Evolutionary conservation across 306 rosid species (phyloP).

Genomic region (Bauhinia variegata): DNA sequence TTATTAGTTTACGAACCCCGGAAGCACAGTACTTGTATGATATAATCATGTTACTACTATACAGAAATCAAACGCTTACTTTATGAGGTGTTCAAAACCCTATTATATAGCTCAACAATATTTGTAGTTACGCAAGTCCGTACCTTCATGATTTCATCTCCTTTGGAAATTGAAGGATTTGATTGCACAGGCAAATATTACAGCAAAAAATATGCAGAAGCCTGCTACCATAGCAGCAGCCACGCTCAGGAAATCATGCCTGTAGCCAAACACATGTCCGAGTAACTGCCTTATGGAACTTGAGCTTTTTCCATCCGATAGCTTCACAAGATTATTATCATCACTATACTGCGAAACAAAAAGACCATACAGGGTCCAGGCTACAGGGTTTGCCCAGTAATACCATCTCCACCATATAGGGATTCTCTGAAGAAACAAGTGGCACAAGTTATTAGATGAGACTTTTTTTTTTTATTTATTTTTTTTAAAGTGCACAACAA

Average conservation of each 20-base stretch:
- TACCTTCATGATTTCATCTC: constrained; percentile 69
- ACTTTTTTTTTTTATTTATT: too few species aligned
- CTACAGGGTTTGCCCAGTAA: constrained; percentile 96
- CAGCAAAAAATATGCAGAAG: constrained; percentile 81
- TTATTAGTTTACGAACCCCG: constrained; percentile 46
- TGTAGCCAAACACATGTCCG: constrained; percentile 68
- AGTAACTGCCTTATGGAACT: constrained; percentile 56
- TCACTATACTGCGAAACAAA: constrained; percentile 84
- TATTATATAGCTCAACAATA: constrained; percentile 17
- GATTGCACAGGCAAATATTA: constrained; percentile 85
- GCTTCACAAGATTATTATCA: constrained; percentile 57
- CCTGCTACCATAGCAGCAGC: constrained; percentile 82
- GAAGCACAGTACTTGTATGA: constrained; percentile 32
- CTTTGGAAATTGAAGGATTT: constrained; percentile 99
- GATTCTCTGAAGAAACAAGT: constrained; percentile 68
- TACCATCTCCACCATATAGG: constrained; percentile 99
- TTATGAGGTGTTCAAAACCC: constrained; percentile 38
- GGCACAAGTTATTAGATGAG: not conserved
- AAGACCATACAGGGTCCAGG: constrained; percentile 96
- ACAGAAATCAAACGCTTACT: constrained; percentile 43
- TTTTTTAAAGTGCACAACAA: too few species aligned
- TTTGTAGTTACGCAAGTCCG: constrained; percentile 24
- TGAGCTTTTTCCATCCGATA: constrained; percentile 58
- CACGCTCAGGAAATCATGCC: constrained; percentile 74
- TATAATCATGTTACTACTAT: constrained; percentile 54